Conservation (phyloP, 345 rosid genomes). For the Melaleuca alternifolia region DNA sequence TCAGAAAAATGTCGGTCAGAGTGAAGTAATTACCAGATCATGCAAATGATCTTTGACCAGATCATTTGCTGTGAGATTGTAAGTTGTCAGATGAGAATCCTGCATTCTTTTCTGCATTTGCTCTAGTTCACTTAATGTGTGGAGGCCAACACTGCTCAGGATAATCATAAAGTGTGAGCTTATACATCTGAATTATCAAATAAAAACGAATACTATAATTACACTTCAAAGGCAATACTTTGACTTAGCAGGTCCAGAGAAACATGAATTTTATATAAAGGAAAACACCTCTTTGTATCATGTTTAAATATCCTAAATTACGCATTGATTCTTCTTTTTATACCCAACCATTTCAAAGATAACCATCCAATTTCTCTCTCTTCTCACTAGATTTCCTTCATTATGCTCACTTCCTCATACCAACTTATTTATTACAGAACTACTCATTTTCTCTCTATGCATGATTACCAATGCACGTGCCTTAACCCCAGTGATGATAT, state of each 20-base stretch:
- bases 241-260: not conserved
- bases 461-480: not conserved
- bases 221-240: not conserved
- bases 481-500: not conserved
- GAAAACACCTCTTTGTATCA: not conserved
- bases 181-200: not conserved
- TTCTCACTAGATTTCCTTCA: not conserved
- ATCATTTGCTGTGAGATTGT: slow-evolving; percentile 76
- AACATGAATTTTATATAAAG: not conserved
- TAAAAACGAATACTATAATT: not conserved
- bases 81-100: slow-evolving; percentile 54
- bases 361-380: not conserved
- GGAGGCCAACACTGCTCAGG: slow-evolving; percentile 75
- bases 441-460: not conserved
- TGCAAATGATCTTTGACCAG: slow-evolving; percentile 95
- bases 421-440: not conserved
- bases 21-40: slow-evolving; percentile 48
- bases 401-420: not conserved
- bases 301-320: not conserved
- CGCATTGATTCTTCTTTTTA: not conserved
- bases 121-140: slow-evolving; percentile 64
- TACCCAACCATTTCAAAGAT: not conserved
- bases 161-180: not conserved
- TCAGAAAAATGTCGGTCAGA: not conserved
- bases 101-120: slow-evolving; percentile 65